A percentile compares a stretch with the other conserved stretches of the same genome.
phyloP scores from a whole-genome alignment of 2,329 filamentous ascomycete species.

The Trichoderma pleuroti region DNA sequence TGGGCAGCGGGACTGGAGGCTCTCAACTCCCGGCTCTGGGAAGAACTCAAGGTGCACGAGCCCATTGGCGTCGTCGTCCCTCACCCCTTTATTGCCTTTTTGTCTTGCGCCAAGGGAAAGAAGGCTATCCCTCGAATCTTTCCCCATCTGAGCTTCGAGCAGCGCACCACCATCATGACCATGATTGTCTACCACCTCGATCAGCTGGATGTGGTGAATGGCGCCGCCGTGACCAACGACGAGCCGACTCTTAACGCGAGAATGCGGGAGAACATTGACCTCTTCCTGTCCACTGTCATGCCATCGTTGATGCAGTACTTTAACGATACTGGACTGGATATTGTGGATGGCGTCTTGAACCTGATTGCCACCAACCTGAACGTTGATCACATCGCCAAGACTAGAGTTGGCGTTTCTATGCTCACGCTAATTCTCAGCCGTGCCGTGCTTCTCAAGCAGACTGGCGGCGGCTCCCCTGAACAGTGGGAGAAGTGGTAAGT shows the following conservation, averaged over 20 bases:
- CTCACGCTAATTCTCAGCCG: constrained; percentile 92
- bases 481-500: constrained; percentile 77
- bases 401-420: constrained; percentile 82
- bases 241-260: constrained; percentile 69
- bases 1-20: constrained; percentile 60
- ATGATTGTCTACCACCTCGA: constrained; percentile 95
- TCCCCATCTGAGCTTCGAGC: constrained; percentile 85
- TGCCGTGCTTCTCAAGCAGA: constrained; percentile 88
- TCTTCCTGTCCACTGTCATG: constrained; percentile 86
- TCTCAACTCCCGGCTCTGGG: constrained; percentile 82
- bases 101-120: constrained; percentile 94
- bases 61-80: constrained; percentile 73
- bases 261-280: constrained; percentile 86
- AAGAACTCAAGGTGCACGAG: constrained; percentile 85
- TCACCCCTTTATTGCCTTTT: constrained; percentile 93
- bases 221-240: constrained; percentile 69
- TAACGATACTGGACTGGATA: constrained; percentile 83
- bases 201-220: constrained; percentile 81
- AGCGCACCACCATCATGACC: constrained; percentile 90
- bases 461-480: constrained; percentile 63
- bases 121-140: constrained; percentile 94
- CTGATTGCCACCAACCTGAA: constrained; percentile 81
- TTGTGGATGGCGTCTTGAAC: constrained; percentile 85
- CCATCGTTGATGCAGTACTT: constrained; percentile 86
- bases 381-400: constrained; percentile 78